These are phyloP conservation scores for Aspergillus sp. DNA, from an alignment of 2,329 filamentous ascomycete species.

Conservation along the genomic window DNA sequence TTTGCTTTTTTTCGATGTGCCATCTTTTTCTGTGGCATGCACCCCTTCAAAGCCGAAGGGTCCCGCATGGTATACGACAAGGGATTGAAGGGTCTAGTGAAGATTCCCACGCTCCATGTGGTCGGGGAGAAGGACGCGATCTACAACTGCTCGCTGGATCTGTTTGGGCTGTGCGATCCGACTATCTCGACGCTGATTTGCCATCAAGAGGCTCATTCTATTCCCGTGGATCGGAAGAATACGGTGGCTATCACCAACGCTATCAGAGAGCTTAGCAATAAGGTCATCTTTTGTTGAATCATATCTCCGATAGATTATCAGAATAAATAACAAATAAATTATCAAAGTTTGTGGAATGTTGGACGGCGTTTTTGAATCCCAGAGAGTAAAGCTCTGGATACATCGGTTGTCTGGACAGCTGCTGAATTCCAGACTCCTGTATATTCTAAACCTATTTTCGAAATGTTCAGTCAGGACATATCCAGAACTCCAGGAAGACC, in stretches of 20 bases:
- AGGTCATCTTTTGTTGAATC: no score
- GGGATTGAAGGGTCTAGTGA: background rate
- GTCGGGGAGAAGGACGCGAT: background rate
- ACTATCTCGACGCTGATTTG: background rate
- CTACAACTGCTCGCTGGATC: background rate
- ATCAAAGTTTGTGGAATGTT: no score
- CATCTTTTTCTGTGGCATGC: conserved; percentile 5
- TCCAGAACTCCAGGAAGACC: no score
- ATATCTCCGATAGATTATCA: no score
- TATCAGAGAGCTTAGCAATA: background rate
- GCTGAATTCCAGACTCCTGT: no score
- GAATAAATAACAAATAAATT: no score
- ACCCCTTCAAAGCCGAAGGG: background rate
- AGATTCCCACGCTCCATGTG: background rate
- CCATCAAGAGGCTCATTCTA: background rate
- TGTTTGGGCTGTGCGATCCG: background rate
- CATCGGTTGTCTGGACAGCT: no score
- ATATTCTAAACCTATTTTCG: no score
- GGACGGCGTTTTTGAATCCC: no score
- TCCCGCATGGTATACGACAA: background rate
- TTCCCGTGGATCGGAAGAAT: background rate
- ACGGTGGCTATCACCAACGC: background rate
- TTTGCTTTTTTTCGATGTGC: conserved; percentile 4
- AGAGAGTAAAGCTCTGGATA: no score
- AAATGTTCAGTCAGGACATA: no score